Percentiles rank a stretch among this genome's conserved stretches.
phyloP scores from a whole-genome alignment of 345 rosid species.

The Gossypium bickii region DNA sequence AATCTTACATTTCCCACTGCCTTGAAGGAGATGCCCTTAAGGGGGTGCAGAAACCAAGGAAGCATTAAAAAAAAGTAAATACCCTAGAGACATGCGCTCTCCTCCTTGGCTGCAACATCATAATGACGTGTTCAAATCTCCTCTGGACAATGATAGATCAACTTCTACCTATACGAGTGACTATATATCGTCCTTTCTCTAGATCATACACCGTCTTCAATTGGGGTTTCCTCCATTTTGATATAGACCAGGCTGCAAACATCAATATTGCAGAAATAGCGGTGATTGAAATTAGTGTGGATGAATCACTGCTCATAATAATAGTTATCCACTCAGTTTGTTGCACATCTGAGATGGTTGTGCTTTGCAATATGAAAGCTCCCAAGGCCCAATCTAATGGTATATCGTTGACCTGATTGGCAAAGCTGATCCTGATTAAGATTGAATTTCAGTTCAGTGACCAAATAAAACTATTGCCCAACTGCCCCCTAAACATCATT shows the following conservation, averaged over 20 bases:
- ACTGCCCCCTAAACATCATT: slow-evolving; percentile 3
- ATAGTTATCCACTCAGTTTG: slow-evolving; percentile 41
- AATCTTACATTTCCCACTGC: slow-evolving; percentile 2
- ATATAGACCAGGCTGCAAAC: slow-evolving; percentile 52
- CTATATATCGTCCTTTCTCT: slow-evolving; percentile 85
- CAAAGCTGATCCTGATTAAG: slow-evolving; percentile 50
- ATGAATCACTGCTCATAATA: slow-evolving; percentile 46
- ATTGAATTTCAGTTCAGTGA: not conserved
- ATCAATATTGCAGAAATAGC: slow-evolving; percentile 42
- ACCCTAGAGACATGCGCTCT: not conserved
- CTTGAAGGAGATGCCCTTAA: not conserved
- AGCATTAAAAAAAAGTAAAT: not conserved
- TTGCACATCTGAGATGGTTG: slow-evolving; percentile 24
- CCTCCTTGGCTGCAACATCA: slow-evolving; percentile 6
- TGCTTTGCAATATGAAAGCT: slow-evolving; percentile 74
- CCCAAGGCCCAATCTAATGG: slow-evolving; percentile 96
- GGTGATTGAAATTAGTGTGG: slow-evolving; percentile 34
- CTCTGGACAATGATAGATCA: slow-evolving; percentile 14
- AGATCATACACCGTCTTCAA: slow-evolving; percentile 77
- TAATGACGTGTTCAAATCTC: not conserved
- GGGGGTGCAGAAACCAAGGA: slow-evolving; percentile 12
- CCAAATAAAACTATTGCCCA: not conserved
- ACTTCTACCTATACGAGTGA: slow-evolving; percentile 59
- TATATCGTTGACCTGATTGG: slow-evolving; percentile 62
- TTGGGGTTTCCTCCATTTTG: slow-evolving; percentile 78